Base-by-base conservation (phyloP, 352 stramenopile genomes). In the Pythium chondricola region DNA sequence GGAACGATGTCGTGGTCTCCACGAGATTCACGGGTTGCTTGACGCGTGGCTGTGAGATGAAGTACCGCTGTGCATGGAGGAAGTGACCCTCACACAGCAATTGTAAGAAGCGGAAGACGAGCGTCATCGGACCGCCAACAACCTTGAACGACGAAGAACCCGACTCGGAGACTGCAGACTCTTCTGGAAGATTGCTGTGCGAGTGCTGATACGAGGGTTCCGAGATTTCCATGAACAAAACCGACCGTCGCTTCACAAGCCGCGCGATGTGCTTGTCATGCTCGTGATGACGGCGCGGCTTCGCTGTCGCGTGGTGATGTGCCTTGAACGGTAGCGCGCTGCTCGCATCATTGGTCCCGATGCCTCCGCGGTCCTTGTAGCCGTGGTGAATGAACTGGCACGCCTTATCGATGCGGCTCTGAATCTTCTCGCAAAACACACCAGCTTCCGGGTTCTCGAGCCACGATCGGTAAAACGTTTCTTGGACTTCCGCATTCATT, bases 401-500 rank as follows among this genome's bases (percentile, higher is more conserved):
- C 3, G 22, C 67, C 48, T 49, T 73, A 57, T 67, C 61, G 22
- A 58, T 53, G 0, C 46, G 31, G 11, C 27, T 65, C 14, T 66
- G 64, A 21, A 85, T 72, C 5, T 65, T 27, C 44, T 69, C 55
- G 39, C 83, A 79, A 52, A 89, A 89, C 4, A 30, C 45, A n/a
- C 50, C 33, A 21, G 70, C 66, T 1, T 36, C 39, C 5, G 48
- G 3, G 4, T 40, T 13, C 14, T 79, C 60, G 17, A 63, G 42
- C 68, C 71, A 85, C 43, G 71, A 74, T 6, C 43, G 30, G 29
- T 71, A 74, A 38, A 89, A 89, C 21, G 53, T 79, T 32, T 89
- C 77, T 53, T 89, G 77, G 1, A 89, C 77, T 48, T 85, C 66
- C 1, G 77, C 72, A 40, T 89, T 89, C 74, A 89, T 87, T 4